Base-by-base conservation (phyloP, 176 grass and related monocot genomes). In the Ensete glaucum region DNA sequence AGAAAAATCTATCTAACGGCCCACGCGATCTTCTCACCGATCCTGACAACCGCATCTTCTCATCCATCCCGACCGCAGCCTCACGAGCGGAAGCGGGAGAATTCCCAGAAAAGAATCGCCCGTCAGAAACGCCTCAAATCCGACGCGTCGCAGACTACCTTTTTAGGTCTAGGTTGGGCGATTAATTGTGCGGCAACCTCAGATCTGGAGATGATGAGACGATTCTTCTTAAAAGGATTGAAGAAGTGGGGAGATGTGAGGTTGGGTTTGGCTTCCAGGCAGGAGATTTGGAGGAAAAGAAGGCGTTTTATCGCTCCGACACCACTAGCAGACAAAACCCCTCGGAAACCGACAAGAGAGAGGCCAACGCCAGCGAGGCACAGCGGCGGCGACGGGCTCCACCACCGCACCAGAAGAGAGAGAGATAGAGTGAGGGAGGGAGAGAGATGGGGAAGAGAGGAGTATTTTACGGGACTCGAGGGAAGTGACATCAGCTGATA, bases 361-460 rank as follows among this genome's bases (percentile, higher is more conserved):
- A 52, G 43, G 50, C 68, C 68, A 71, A 71, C 68, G 68, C 68
- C 68, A 71, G 68, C 68, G n/a, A 71, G 26, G 68, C 68, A 48
- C 48, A 71, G 68, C 16, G 16, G 17, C 19, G 11, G 68, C 27
- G 7, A 71, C 50, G 68, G 68, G 68, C 43, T 71, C 68, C 68
- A 71, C 68, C 68, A 71, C 24, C 63, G 27, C 21, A 13, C 63
- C 24, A 3, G 21, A 9, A 65, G 23, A n/a, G 63, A 65, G 63
- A 26, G 63, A 65, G 22, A 65, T 11, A 11, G 20, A 22, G 7
- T 1, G 23, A 25, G 22, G 62, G 20, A 10, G 17, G 27, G 27
- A 23, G 27, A 29, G 27, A 3, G 27, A 29, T 29, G 27, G 27
- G 27, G 27, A 29, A 43, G 34, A 43, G 34, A 43, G 34, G 3